Evolutionary conservation across 2,329 filamentous ascomycete species (phyloP), one percentile per base, ranked within the genome.

Genomic region (Colletotrichum salicis): DNA sequence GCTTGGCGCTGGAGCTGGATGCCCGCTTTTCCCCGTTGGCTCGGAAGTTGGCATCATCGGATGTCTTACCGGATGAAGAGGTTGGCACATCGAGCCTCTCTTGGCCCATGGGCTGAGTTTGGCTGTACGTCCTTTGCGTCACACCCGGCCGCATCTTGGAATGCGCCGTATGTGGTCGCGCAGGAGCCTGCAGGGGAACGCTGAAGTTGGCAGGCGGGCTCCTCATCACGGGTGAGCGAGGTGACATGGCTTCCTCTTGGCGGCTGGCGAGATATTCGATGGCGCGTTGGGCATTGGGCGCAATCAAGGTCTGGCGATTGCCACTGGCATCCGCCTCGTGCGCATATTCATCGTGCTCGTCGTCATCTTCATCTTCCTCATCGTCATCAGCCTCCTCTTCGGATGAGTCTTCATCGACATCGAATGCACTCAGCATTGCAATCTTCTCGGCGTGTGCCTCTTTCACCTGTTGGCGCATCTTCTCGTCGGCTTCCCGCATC

Each of bases 401-500:
- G 0, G 83, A 84, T 6, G 83, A 84, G 63, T 86, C 83, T 19
- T 84, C 84, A 41, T 87, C 86, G 33, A 84, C 78, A 55, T 89
- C 87, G 80, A 87, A 89, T 1, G 84, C 84, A 74, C 86, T 89
- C 64, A 82, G 84, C 67, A 84, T 77, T 5, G 82, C 80, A 13
- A 77, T 75, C 33, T 76, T 76, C 64, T 80, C 76, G 27, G 76
- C 74, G 11, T 72, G 63, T 33, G 77, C 77, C 27, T 78, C 76
- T 10, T 82, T 80, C 54, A 84, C 81, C 33, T 81, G 81, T 60
- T 82, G 82, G 75, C 82, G 82, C 67, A 84, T 81, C 63, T 84
- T 86, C 68, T 86, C 84, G 51, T 92, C 90, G 24, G 83, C 83
- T 74, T 91, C 88, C 27, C 85, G 83, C 90, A 92, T 92, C 55